Evolutionary conservation across 2,329 filamentous ascomycete genomes (phyloP), one percentile per base, ranked within the genome.

Genomic region (Clonostachys rosea): DNA sequence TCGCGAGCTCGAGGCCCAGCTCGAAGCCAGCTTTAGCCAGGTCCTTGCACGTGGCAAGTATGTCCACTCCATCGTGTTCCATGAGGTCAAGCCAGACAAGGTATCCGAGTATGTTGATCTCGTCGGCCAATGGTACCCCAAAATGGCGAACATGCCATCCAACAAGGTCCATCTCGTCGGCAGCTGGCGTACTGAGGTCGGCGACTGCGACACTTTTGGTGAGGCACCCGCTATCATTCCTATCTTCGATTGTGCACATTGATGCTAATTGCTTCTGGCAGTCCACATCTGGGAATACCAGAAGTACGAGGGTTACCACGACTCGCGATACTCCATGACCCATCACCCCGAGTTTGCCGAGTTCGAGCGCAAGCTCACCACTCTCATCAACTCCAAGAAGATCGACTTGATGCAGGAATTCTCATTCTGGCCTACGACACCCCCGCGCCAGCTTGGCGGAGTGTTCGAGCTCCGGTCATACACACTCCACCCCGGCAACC

Each of bases 201-300:
- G 94, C 52, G 92, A 99, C 59, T 95, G 90, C 65, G 91, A 99
- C 62, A 96, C 91, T 0, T 99, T 99, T 70, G 83, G 91, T 96
- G 79, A 16, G 48, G 30, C 36, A 30, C 8, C 3, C 2, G 12
- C 36, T n/a, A n/a, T 18, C 13, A 1, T n/a, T 39, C 11, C 13
- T 39, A n/a, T 39, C 36, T 1, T n/a, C 11, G 36, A n/a, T n/a
- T 14, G 10, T 39, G 14, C 11, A 39, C 2, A 39, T 30, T 30
- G 36, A n/a, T 14, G 12, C 14, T 18, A n/a, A 39, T 66, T 35
- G 34, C 41, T 16, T n/a, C 17, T n/a, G 41, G 45, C 58, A 97
- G 94, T 99, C 44, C 94, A 99, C 66, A 99, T 99, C 61, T 99
- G 94, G 94, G 94, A 99, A 69, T 99, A 99, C 68, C 91, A 97